These are phyloP conservation scores for Didymella arachidicola DNA, from an alignment of 2,329 filamentous ascomycete genomes.

Conservation along the genomic window DNA sequence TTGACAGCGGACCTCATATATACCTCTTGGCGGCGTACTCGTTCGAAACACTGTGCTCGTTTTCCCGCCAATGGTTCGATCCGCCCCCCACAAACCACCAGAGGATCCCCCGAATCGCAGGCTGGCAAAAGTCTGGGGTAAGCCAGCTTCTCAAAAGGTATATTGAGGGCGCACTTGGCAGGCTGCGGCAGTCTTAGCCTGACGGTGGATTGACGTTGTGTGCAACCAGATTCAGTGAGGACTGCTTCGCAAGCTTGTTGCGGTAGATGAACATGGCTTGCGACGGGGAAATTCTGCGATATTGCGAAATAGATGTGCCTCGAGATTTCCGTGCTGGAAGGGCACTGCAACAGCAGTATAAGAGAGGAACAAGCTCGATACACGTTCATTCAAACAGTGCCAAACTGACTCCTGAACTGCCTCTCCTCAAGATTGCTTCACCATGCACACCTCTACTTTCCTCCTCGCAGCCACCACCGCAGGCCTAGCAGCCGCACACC, in stretches of 20 bases:
- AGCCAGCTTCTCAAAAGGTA: not conserved
- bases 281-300: conserved; percentile 4
- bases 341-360: not conserved
- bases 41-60: not conserved
- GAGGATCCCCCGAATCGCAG: not conserved
- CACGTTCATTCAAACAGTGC: not conserved
- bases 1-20: conserved; percentile 8
- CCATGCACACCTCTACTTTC: conserved; percentile 6
- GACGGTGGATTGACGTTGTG: not conserved
- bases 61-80: conserved; percentile 12
- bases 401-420: not conserved
- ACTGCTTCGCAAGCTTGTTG: not conserved
- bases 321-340: not conserved
- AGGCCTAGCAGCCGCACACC: not conserved
- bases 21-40: conserved; percentile 1
- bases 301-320: not conserved
- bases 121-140: conserved; percentile 3
- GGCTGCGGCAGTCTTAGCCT: not conserved
- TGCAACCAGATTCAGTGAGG: not conserved
- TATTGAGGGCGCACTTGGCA: conserved; percentile 7
- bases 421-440: not conserved
- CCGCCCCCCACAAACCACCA: not conserved
- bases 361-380: not conserved
- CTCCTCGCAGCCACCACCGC: conserved; percentile 9
- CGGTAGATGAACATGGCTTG: not conserved